A percentile compares a stretch with the other conserved stretches of the same genome.
phyloP scores from a whole-genome alignment of 805 yeast genomes.

The Schizosaccharomyces pombe region DNA sequence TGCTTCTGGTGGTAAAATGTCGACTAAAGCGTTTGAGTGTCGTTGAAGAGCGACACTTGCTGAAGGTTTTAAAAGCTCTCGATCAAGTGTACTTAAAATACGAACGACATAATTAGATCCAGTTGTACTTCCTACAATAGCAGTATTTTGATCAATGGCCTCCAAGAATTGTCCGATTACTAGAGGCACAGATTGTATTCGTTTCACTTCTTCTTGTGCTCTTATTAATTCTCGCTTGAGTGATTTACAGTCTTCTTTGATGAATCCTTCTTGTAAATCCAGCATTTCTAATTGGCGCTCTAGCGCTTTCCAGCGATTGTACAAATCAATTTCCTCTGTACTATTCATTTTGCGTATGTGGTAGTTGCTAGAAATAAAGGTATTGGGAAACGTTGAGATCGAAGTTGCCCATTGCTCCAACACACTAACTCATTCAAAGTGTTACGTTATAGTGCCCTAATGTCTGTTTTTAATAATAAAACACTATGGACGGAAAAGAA shows the following conservation, averaged over 20 bases:
- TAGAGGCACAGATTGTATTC: conserved; percentile 90
- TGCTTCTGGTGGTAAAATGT: conserved; percentile 94
- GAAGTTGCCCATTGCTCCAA: no score
- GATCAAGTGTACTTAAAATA: conserved; percentile 77
- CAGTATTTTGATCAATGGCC: conserved; percentile 89
- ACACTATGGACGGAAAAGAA: no score
- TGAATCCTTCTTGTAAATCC: conserved; percentile 78
- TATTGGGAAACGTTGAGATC: no score
- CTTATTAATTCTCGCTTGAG: conserved; percentile 79
- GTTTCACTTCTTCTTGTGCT: conserved; percentile 95
- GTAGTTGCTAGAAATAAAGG: no score
- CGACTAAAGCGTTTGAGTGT: conserved; percentile 92
- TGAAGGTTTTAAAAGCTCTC: conserved; percentile 83
- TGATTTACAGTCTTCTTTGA: conserved; percentile 94
- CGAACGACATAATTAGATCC: conserved; percentile 94
- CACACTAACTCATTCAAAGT: neutral
- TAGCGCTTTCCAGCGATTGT: conserved; percentile 61
- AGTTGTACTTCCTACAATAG: conserved; percentile 90
- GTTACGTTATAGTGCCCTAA: neutral
- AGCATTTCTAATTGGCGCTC: conserved; percentile 77
- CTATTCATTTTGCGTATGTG: neutral
- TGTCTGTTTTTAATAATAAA: no score
- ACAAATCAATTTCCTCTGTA: conserved; percentile 29
- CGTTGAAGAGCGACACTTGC: conserved; percentile 94
- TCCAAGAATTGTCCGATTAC: conserved; percentile 96